Base-by-base conservation (phyloP, 352 stramenopile genomes). In the Blastocystis hominis region DNA sequence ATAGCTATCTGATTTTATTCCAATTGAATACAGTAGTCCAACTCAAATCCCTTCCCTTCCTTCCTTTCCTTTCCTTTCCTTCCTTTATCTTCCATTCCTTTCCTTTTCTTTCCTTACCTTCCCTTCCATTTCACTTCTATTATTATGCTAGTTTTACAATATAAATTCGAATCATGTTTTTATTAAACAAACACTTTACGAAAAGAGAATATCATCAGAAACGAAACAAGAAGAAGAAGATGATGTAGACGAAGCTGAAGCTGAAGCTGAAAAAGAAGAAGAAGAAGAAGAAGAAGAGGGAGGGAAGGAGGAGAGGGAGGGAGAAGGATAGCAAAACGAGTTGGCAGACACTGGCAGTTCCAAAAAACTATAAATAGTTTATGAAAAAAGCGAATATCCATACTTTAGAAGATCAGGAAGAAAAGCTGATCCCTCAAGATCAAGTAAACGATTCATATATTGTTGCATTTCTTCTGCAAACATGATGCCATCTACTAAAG, bases 121-220 rank as follows among this genome's bases (percentile, higher is more conserved):
- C 0, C 24, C 24, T 30, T 30, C 24, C 24, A 30, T 30, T 30
- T 30, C 24, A 30, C 24, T 30, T 30, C 24, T 30, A 30, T 30
- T 30, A 30, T 30, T 30, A 30, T 30, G 24, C 24, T 30, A 30
- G 24, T 30, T 30, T 30, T 30, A 30, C 24, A 30, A 30, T 30
- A 30, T 30, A 30, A 30, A 30, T 30, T 30, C 3, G 68, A 59
- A 40, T 61, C 36, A 34, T 1, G 10, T 17, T 66, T n/a, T 84
- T 84, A 68, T 15, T 84, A 40, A 63, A 66, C 56, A 66, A 84
- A 66, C 20, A 66, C 34, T 7, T 6, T 10, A 84, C 30, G 62
- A 53, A 84, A 84, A 84, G 24, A 84, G 42, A 13, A 30, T n/a
- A 7, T 46, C 66, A 47, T 84, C 72, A 44, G 72, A 84, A 36